Conservation (phyloP, 139 green algal genomes). For the Chlorella sorokiniana region DNA sequence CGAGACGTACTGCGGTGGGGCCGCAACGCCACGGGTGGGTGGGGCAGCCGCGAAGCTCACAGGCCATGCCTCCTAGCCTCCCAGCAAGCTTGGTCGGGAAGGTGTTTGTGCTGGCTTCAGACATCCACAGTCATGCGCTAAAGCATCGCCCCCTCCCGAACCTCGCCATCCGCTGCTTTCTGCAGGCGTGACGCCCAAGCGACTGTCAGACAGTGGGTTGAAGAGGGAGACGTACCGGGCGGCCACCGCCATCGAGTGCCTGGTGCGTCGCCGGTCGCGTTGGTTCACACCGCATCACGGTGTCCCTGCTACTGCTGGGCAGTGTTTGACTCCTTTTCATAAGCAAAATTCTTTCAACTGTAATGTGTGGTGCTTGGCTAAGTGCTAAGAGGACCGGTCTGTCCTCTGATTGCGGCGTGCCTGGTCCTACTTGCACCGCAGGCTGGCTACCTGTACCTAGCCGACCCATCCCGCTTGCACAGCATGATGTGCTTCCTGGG, state of each 20-base stretch:
- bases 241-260: slow-evolving; percentile 65
- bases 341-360: too few relatives aligned
- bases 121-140: too few relatives aligned
- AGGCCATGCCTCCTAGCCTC: not conserved
- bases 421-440: too few relatives aligned
- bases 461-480: slow-evolving; percentile 47
- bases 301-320: not conserved
- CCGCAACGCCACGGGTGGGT: slow-evolving; percentile 56
- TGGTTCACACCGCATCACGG: too few relatives aligned
- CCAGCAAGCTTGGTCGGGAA: not conserved
- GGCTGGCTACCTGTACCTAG: slow-evolving; percentile 58
- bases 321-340: too few relatives aligned
- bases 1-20: slow-evolving; percentile 69
- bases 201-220: slow-evolving; percentile 37
- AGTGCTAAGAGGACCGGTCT: not conserved
- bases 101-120: too few relatives aligned
- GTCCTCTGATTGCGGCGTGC: not conserved
- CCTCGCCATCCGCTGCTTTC: not conserved
- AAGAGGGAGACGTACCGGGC: slow-evolving; percentile 48
- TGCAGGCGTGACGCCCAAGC: slow-evolving; percentile 42
- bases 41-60: not conserved
- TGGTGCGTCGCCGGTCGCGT: not conserved
- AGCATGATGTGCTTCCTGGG: slow-evolving; percentile 55
- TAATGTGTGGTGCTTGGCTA: not conserved
- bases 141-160: not conserved